Evolutionary conservation across 2,329 filamentous ascomycete species (phyloP).

Genomic region (Macroventuria anomochaeta): DNA sequence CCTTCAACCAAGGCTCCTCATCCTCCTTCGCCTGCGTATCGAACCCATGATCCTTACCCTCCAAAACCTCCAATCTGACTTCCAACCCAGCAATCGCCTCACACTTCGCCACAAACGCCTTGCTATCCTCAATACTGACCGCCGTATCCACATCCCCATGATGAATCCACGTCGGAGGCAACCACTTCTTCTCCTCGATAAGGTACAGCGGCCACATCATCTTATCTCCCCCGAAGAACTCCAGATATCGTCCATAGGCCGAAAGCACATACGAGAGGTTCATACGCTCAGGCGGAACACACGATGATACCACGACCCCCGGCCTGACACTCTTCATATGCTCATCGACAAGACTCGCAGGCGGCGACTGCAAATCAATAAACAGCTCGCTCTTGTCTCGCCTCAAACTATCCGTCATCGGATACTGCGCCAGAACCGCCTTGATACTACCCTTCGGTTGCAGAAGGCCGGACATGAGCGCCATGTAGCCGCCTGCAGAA

Average conservation of each 20-base stretch:
- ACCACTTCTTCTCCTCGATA: conserved; percentile 29
- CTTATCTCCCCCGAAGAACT: conserved; percentile 37
- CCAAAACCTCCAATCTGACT: conserved; percentile 26
- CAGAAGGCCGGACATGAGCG: conserved; percentile 39
- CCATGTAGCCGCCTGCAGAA: conserved; percentile 50
- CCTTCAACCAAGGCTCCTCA: conserved; percentile 39
- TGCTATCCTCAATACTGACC: conserved; percentile 36
- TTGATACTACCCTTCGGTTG: conserved; percentile 30
- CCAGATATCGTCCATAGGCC: conserved; percentile 28
- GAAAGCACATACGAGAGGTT: conserved; percentile 26
- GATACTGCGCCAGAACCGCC: conserved; percentile 36
- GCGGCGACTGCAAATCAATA: conserved; percentile 16
- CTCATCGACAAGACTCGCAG: conserved; percentile 26
- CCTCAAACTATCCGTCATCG: conserved; percentile 35
- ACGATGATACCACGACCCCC: conserved; percentile 27
- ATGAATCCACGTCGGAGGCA: conserved; percentile 41
- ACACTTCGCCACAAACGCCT: conserved; percentile 35
- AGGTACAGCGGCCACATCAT: conserved; percentile 36
- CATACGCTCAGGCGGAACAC: conserved; percentile 26
- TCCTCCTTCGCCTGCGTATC: conserved; percentile 34
- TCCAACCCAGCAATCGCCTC: conserved; percentile 23
- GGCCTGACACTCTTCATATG: conserved; percentile 29
- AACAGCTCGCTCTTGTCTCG: neutral
- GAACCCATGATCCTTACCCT: conserved; percentile 43
- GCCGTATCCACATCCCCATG: conserved; percentile 40